Base-by-base conservation (phyloP, 148 eudicot species). In the Vaccinium corymbosum region DNA sequence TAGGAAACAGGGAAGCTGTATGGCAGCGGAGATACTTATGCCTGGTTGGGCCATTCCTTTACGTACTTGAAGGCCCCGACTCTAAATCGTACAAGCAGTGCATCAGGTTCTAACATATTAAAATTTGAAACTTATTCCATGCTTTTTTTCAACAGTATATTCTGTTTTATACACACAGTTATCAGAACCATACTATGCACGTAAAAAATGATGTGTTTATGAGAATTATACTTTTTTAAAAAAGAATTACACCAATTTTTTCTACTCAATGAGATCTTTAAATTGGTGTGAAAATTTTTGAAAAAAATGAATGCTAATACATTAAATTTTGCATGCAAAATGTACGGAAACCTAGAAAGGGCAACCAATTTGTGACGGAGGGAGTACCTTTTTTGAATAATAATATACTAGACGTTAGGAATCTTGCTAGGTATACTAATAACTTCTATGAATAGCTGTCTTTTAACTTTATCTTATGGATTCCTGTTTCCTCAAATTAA, bases 11-110 rank as follows among this genome's bases (percentile, higher is more conserved):
- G 90, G 98, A 97, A 87, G 98, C 99, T 80, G 91, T 93, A 46
- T 97, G 99, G 99, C 91, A 95, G 88, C 92, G 91, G 66, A 91
- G 96, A 92, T 97, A 95, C 87, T 82, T 97, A 51, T 95, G 94
- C 87, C 86, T 97, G 48, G 99, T 94, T 83, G 99, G 99, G 85
- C 91, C 95, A 64, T 94, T 89, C 81, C 93, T 97, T 52, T 97
- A 97, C 87, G 86, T 91, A 78, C 91, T 97, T 61, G 98, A 97
- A 86, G 87, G 86, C 85, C 98, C 98, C 53, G 93, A 84, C 51
- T 90, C 98, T 86, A 94, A 87, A 85, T 89, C 95, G 77, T 95
- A 95, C 91, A 94, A 92, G 90, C 98, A 94, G 50, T 92, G 87
- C 82, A 77, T 90, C 87, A 97, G 98, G 99, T 97, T 82, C 82